A percentile compares a stretch with the other conserved stretches of the same genome.
phyloP scores from a whole-genome alignment of 345 rosid species.

The Gossypium rotundifolium region DNA sequence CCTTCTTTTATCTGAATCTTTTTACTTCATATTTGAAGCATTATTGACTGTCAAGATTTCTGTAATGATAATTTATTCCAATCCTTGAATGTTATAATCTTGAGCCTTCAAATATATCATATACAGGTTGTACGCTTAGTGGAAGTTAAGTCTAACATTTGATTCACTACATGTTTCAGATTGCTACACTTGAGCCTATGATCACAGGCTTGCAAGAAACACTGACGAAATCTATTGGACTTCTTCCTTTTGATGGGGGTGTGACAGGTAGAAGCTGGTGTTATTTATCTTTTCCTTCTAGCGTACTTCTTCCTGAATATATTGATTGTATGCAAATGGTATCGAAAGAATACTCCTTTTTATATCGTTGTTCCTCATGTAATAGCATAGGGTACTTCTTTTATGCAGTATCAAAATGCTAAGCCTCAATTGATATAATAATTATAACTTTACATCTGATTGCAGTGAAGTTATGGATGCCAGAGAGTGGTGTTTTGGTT shows the following conservation, averaged over 20 bases:
- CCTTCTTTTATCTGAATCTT: neutral
- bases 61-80: neutral
- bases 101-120: conserved; percentile 1
- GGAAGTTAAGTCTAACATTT: conserved; percentile 19
- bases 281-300: neutral
- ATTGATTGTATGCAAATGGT: neutral
- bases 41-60: neutral
- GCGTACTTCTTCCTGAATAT: neutral
- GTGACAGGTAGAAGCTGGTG: conserved; percentile 52
- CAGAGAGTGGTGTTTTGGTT: neutral
- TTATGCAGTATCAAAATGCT: neutral
- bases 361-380: neutral
- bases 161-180: conserved; percentile 34
- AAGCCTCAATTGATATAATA: neutral
- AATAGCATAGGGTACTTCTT: neutral
- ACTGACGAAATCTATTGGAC: conserved; percentile 88
- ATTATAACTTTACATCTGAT: neutral
- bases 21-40: neutral
- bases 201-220: conserved; percentile 84
- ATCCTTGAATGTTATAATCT: neutral
- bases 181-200: conserved; percentile 81
- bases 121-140: neutral
- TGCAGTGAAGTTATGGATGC: neutral
- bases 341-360: neutral
- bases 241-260: conserved; percentile 94